Conservation (phyloP, 805 yeast genomes). For the Candida ortonii region DNA sequence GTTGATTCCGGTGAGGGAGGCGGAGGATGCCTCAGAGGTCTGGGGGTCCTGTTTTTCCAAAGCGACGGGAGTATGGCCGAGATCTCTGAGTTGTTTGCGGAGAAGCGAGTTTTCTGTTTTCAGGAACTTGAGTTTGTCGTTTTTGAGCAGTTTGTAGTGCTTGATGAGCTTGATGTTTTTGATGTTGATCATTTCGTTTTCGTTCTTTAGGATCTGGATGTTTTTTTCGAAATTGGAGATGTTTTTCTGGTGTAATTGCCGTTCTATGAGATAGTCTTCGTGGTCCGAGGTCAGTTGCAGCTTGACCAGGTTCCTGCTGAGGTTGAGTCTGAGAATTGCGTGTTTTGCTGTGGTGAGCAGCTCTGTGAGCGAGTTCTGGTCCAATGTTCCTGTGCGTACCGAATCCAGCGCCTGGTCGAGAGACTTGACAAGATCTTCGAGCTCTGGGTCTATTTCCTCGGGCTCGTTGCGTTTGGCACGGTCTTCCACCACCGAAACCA, state of each 20-base stretch:
- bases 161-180: conserved; percentile 34
- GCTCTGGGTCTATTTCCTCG: conserved; percentile 22
- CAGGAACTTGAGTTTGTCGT: conserved; percentile 27
- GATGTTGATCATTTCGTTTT: conserved; percentile 29
- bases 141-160: conserved; percentile 29
- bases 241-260: conserved; percentile 28
- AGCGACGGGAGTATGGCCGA: conserved; percentile 8
- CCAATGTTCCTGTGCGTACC: conserved; percentile 2
- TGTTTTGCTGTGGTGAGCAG: conserved; percentile 17
- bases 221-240: conserved; percentile 29
- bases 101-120: conserved; percentile 29
- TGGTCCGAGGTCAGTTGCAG: conserved; percentile 26
- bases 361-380: conserved; percentile 3
- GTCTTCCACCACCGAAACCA: too few relatives aligned
- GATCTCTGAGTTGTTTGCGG: conserved; percentile 21
- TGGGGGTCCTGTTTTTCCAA: neutral
- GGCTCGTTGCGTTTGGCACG: conserved; percentile 16
- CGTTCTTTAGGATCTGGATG: conserved; percentile 25
- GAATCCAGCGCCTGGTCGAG: conserved; percentile 8
- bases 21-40: conserved; percentile 2
- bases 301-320: conserved; percentile 31
- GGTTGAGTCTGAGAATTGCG: conserved; percentile 30
- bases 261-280: conserved; percentile 32
- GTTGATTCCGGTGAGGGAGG: conserved; percentile 12
- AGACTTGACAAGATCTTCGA: conserved; percentile 9